phyloP scores from a whole-genome alignment of 176 grass and related monocot genomes.

The Zoysia japonica region DNA sequence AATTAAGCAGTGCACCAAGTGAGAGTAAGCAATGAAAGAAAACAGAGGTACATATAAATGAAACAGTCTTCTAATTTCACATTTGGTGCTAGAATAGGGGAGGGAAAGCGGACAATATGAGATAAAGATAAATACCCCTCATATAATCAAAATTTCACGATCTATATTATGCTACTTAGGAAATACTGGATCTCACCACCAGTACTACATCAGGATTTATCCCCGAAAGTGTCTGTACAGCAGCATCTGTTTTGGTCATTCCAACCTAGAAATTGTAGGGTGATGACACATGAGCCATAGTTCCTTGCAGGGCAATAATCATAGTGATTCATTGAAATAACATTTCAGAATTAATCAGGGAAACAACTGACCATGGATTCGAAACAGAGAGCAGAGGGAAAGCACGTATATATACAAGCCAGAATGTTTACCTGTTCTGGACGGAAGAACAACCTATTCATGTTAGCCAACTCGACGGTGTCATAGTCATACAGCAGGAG shows the following conservation, averaged over 20 bases:
- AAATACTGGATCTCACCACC: conserved; percentile 59
- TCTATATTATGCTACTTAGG: background rate
- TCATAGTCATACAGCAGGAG: conserved; percentile 97
- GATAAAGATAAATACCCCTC: background rate
- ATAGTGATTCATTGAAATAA: background rate
- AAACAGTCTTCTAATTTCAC: conserved; percentile 18
- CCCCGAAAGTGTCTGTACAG: conserved; percentile 86
- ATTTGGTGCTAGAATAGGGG: conserved; percentile 1
- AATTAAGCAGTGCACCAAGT: background rate
- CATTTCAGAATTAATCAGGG: background rate
- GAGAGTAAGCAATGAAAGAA: background rate
- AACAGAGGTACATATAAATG: background rate
- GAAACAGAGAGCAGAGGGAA: conserved; percentile 3
- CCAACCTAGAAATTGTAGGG: conserved; percentile 61
- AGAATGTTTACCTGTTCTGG: conserved; percentile 77
- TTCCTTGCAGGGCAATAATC: conserved; percentile 8
- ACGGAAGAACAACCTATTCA: conserved; percentile 98
- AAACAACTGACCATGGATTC: background rate
- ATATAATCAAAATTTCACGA: background rate
- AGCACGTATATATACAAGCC: background rate
- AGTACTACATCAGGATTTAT: conserved; percentile 95
- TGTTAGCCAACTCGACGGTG: conserved; percentile 93
- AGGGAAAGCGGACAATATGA: background rate
- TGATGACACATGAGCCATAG: background rate
- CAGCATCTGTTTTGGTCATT: conserved; percentile 98